A percentile compares a stretch with the other conserved stretches of the same genome.
Evolutionary conservation across 1,284 basidiomycete genomes (phyloP).

Genomic region (Baeospora myosura): DNA sequence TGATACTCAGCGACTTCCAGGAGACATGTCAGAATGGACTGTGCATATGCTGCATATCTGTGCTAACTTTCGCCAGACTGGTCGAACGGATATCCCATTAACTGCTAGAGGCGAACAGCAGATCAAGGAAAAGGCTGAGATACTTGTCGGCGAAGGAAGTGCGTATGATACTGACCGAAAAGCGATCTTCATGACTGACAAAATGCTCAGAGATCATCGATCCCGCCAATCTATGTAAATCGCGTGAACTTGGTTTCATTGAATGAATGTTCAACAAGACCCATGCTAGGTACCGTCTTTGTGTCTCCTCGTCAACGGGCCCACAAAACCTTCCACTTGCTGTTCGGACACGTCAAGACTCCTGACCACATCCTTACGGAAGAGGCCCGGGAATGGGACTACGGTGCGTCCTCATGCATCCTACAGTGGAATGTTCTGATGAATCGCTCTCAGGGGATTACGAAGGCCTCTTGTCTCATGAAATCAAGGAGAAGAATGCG

Average conservation of each 20-base stretch:
- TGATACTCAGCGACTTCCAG: conserved; percentile 27
- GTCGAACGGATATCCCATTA: conserved; percentile 80
- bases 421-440: neutral
- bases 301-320: conserved; percentile 84
- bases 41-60: neutral
- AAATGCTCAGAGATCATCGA: conserved; percentile 63
- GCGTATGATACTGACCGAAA: conserved; percentile 24
- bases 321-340: conserved; percentile 76
- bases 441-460: conserved; percentile 49
- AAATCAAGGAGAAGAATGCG: conserved; percentile 65
- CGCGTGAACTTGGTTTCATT: too few species aligned
- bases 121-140: conserved; percentile 56
- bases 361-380: conserved; percentile 59
- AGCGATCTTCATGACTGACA: neutral
- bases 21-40: conserved; percentile 59
- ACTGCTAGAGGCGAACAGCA: conserved; percentile 75
- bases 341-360: conserved; percentile 53
- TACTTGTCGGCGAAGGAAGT: conserved; percentile 75
- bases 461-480: conserved; percentile 71
- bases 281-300: conserved; percentile 61
- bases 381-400: conserved; percentile 77
- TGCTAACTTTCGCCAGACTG: conserved; percentile 54
- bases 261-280: too few species aligned
- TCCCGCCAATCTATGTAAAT: conserved; percentile 72
- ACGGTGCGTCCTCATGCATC: conserved; percentile 36